Base-by-base conservation (phyloP, 1,139 yeast genomes). In the Candida buenavistaensis region DNA sequence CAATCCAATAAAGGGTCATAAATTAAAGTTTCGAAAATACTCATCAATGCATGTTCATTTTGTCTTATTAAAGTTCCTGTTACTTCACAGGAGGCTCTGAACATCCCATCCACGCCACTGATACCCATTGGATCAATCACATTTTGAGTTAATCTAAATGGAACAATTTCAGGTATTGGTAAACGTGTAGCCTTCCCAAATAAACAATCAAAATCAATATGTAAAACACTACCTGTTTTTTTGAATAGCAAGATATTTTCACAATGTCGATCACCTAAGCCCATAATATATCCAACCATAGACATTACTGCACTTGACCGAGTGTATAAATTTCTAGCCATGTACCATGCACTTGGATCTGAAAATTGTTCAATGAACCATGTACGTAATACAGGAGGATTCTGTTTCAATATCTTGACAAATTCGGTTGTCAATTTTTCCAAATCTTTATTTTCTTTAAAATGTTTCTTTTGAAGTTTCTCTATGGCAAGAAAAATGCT, bases 301-400 rank as follows among this genome's bases (percentile, higher is more conserved):
- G 97, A 90, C 98, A 94, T 94, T 0, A 90, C 98, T 0, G 97
- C 97, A 17, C 87, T 67, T 0, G 96, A 81, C 35, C 96, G 68
- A 0, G 87, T 80, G 54, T 78, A 94, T 17, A 72, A 67, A 32
- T 81, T 81, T 38, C 97, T 67, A 1, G 94, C 87, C 33, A 74
- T 72, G 43, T 88, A 82, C 98, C 98, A 94, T 1, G 79, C 68
- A 9, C 82, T 75, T 0, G 98, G 97, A 45, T 90, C 96, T 0
- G 97, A 88, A 51, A 89, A 90, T 36, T 78, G 83, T 43, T 86
- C 92, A 26, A 88, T 69, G 49, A 86, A 89, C 97, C 97, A 92
- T 35, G 80, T 78, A 48, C 83, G 82, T 22, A 94, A 62, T 0
- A 88, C 88, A 0, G 97, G 95, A 2, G 84, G 83, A 44, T 78